Evolutionary conservation across 805 yeast species (phyloP), one percentile per base, ranked within the genome.

Genomic region (Yamadazyma nakazawae): DNA sequence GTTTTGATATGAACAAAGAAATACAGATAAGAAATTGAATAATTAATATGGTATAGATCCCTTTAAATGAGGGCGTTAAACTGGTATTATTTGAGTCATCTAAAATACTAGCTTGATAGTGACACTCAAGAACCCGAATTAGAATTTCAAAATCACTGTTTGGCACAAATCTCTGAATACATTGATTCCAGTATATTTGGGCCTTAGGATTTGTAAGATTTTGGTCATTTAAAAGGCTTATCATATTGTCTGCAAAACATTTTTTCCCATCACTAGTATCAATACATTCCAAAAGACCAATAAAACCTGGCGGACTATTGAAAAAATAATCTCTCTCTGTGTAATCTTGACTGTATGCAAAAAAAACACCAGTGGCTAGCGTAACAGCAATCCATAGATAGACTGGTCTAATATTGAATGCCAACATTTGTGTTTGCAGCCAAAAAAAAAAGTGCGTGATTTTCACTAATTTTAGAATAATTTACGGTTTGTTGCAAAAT

Each of bases 101-200:
- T 8, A 54, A 28, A 2, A 55, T 37, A 37, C 56, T 59, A 2
- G 58, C 54, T 24, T 61, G 60, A 43, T 58, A 57, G 37, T 54
- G 56, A 45, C 69, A 64, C 17, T 52, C 49, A 39, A 62, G 67
- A 30, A 62, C 48, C 30, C 52, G 54, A 24, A 60, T 49, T 16
- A 61, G 40, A 5, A 62, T 34, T 18, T 57, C 50, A 3, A 59
- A 42, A 42, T 62, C 68, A 34, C 37, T 34, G 5, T 43, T 48
- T 2, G 52, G 42, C n/a, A 45, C 48, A 5, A 54, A 49, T 5
- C 48, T 24, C 35, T 48, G 51, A 14, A 63, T 46, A 37, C 67
- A 63, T 11, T 34, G 28, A 13, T 19, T 35, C 46, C 46, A 51
- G 3, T 17, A 38, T 3, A 18, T 17, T 10, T 42, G 38, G 4